Evolutionary conservation across 345 rosid genomes (phyloP), one percentile per base, ranked within the genome.

Genomic region (Cardamine resedifolia): DNA sequence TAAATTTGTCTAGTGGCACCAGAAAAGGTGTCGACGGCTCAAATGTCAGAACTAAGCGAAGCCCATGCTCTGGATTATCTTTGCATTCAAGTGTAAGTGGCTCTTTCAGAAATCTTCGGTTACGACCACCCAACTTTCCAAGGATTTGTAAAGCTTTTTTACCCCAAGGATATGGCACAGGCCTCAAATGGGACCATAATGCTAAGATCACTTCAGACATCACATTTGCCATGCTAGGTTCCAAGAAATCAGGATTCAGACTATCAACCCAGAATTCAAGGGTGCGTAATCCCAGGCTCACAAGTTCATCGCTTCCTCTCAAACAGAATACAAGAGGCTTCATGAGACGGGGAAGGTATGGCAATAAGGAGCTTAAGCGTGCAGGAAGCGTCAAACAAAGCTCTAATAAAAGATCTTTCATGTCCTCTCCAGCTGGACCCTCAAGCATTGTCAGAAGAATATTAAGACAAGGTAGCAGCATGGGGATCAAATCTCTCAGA

Each of bases 251-350:
- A 51, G 99, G 99, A 86, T 95, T 95, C 67, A 95, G 84, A 78
- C 97, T 95, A 74, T 91, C 99, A n/a, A 95, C 97, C 99, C 99
- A 95, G 79, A 95, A 95, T 78, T 95, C 99, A 45, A 95, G 92
- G 49, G 98, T 95, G 75, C 96, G 90, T 80, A 95, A 81, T 49
- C 98, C 94, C 68, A 91, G 77, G 74, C 88, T 83, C 73, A 95
- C 92, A 70, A 95, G 88, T 28, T 90, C 99, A 88, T 90, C 90
- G 72, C 83, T 84, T 78, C 99, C 97, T 65, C 83, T 84, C 65
- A 92, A 87, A 82, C 96, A 88, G 73, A 86, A 64, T 41, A 95
- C 94, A 80, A 95, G 96, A 87, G 99, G 97, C 83, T 82, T 87
- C 98, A 90, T 92, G 26, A 95, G 87, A 74, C 90, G 92, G 53